These are phyloP conservation scores for Scytalidium sp. DNA, from an alignment of 2,329 filamentous ascomycete genomes.

Conservation along the genomic window DNA sequence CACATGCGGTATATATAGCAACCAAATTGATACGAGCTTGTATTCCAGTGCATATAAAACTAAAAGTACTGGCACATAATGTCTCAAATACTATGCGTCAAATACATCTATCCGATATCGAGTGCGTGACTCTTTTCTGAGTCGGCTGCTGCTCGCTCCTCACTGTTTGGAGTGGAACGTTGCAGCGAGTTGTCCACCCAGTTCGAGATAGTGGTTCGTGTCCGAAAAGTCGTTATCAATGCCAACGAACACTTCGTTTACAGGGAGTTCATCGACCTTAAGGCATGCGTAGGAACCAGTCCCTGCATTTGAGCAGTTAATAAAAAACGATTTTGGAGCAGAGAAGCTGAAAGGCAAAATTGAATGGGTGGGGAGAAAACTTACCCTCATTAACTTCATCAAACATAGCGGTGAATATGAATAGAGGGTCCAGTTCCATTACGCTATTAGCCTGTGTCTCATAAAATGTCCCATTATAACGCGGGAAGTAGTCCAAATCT, in stretches of 20 bases:
- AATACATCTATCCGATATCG: too few relatives aligned
- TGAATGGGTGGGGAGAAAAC: too few relatives aligned
- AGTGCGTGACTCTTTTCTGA: too few relatives aligned
- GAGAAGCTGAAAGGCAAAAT: too few relatives aligned
- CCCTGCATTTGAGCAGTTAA: too few relatives aligned
- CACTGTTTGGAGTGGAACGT: not conserved
- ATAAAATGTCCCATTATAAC: conserved; percentile 24
- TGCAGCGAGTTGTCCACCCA: not conserved
- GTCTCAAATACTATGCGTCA: too few relatives aligned
- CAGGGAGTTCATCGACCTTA: conserved; percentile 18
- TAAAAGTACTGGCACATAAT: too few relatives aligned
- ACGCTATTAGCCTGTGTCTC: conserved; percentile 22
- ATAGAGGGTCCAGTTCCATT: conserved; percentile 19
- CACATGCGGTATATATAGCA: too few relatives aligned
- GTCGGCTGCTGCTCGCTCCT: too few relatives aligned
- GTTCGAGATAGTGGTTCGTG: not conserved
- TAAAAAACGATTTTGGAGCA: too few relatives aligned
- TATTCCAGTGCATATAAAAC: too few relatives aligned
- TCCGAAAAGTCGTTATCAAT: conserved; percentile 15
- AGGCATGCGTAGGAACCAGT: conserved; percentile 18
- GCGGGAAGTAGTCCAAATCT: conserved; percentile 20
- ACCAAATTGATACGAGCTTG: too few relatives aligned
- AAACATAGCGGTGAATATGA: conserved; percentile 26
- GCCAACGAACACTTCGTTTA: conserved; percentile 21
- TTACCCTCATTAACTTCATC: conserved; percentile 24